Evolutionary conservation across 768 basidiomycete species (phyloP).

Genomic region (Boletus huronensis): DNA sequence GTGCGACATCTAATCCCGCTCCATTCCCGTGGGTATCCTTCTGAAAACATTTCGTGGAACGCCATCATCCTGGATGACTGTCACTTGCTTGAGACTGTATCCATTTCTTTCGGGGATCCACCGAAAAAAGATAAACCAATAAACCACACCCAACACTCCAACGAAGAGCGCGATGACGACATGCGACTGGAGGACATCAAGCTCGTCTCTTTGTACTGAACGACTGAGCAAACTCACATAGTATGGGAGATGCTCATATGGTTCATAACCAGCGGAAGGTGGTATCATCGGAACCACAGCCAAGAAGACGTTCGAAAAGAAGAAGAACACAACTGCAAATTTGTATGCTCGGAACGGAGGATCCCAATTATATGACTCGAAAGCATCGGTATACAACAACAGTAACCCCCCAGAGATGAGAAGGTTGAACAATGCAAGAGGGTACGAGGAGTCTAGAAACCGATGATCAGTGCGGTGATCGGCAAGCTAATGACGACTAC

Average conservation of each 20-base stretch:
- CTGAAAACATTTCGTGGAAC: conserved; percentile 52
- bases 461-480: not conserved
- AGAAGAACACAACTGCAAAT: conserved; percentile 48
- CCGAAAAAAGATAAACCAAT: conserved; percentile 54
- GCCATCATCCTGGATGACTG: conserved; percentile 53
- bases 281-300: conserved; percentile 61
- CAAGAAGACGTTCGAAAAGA: conserved; percentile 64
- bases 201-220: not conserved
- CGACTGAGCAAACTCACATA: conserved; percentile 45
- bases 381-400: conserved; percentile 50
- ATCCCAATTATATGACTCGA: conserved; percentile 48
- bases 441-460: conserved; percentile 53
- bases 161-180: conserved; percentile 44
- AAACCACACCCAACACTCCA: conserved; percentile 46
- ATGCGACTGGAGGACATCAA: conserved; percentile 41
- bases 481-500: conserved; percentile 19
- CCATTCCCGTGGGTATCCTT: conserved; percentile 29
- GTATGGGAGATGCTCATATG: conserved; percentile 62
- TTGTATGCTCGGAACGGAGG: conserved; percentile 63
- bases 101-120: conserved; percentile 48
- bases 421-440: conserved; percentile 53
- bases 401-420: conserved; percentile 60
- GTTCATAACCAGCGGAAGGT: conserved; percentile 46
- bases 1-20: not conserved
- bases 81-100: conserved; percentile 48